Percentiles rank a stretch among this genome's conserved stretches.
phyloP scores from a whole-genome alignment of 352 stramenopile species.

The Discostella stelligera region DNA sequence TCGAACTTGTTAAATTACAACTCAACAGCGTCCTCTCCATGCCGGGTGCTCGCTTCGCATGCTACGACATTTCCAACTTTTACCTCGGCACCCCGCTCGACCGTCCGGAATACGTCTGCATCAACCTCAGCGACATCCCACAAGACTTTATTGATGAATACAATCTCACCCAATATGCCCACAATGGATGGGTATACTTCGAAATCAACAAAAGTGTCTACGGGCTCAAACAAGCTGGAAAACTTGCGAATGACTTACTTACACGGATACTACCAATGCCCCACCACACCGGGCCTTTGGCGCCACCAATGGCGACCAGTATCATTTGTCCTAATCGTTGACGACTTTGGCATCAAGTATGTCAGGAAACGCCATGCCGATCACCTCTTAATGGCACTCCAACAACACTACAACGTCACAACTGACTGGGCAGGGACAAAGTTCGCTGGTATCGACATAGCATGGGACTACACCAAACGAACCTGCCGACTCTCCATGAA shows the following conservation, averaged over 20 bases:
- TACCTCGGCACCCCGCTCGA: background rate
- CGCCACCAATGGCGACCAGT: conserved; percentile 18
- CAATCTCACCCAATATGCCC: background rate
- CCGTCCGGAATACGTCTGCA: too few relatives aligned
- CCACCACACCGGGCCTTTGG: conserved; percentile 27
- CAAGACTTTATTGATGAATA: too few relatives aligned
- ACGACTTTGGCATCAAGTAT: too few relatives aligned
- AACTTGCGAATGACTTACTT: conserved; percentile 10
- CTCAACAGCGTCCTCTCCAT: too few relatives aligned
- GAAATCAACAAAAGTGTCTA: too few relatives aligned
- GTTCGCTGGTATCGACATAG: too few relatives aligned
- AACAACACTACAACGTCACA: conserved; percentile 21
- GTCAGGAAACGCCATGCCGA: too few relatives aligned
- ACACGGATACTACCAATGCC: conserved; percentile 17
- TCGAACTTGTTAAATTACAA: background rate
- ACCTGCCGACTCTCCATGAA: conserved; percentile 24
- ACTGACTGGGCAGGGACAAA: conserved; percentile 30
- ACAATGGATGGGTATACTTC: conserved; percentile 13
- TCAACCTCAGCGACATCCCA: too few relatives aligned
- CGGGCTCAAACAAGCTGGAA: too few relatives aligned
- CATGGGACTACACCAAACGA: conserved; percentile 22
- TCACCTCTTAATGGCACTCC: too few relatives aligned
- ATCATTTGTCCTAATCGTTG: too few relatives aligned
- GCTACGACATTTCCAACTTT: too few relatives aligned
- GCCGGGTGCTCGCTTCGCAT: background rate